Conservation (phyloP, 805 yeast species). For the Yarrowia sp. region DNA sequence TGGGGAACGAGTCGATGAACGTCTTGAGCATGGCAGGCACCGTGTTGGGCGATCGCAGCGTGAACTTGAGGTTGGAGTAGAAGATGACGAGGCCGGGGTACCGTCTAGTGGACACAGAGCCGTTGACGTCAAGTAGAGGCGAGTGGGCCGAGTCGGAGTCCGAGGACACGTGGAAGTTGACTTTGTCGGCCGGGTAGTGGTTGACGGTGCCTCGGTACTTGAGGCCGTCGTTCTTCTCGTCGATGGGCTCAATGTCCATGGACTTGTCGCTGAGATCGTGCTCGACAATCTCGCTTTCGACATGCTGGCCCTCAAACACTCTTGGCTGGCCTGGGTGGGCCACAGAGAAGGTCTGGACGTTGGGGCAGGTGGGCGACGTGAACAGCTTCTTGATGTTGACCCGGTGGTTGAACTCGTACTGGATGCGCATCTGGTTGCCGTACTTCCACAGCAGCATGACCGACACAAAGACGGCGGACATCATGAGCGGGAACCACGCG, state of each 20-base stretch:
- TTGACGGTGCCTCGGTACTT: not conserved
- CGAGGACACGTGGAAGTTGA: not conserved
- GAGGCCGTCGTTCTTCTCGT: not conserved
- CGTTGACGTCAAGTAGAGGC: not conserved
- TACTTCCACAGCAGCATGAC: conserved; percentile 34
- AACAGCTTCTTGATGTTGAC: conserved; percentile 30
- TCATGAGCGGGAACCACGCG: conserved; percentile 64
- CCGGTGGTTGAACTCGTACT: conserved; percentile 28
- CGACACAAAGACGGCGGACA: conserved; percentile 37
- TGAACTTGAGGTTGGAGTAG: conserved; percentile 35
- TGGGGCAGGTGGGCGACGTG: conserved; percentile 6
- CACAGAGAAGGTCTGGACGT: conserved; percentile 19
- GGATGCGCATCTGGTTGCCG: conserved; percentile 24
- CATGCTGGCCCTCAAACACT: not conserved
- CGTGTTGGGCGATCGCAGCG: conserved; percentile 32
- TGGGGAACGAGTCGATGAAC: conserved; percentile 34
- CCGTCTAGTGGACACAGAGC: not conserved
- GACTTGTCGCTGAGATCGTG: conserved; percentile 24
- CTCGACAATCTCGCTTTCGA: conserved; percentile 19
- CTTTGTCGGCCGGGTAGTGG: no score
- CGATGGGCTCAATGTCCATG: not conserved
- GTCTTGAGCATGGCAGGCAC: conserved; percentile 31
- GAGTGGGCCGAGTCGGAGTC: conserved; percentile 3
- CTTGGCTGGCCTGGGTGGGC: not conserved
- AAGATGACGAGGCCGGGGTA: conserved; percentile 26